phyloP scores from a whole-genome alignment of 2,329 filamentous ascomycete species.

The Xylaria sp. region DNA sequence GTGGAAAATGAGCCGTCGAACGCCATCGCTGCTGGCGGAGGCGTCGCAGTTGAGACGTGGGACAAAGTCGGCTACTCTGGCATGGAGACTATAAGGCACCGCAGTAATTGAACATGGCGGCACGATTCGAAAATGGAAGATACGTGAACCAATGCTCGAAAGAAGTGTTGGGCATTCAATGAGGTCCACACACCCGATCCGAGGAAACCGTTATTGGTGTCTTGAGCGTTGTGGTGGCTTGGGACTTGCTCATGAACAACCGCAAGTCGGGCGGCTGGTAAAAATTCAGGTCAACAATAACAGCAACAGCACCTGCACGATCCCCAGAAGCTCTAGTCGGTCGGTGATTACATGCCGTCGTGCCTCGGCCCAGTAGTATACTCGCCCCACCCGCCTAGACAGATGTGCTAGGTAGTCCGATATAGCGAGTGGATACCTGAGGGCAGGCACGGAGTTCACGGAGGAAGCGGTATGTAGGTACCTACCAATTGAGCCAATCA shows the following conservation, averaged over 20 bases:
- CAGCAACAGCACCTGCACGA: slow-evolving; percentile 13
- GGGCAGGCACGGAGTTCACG: background rate
- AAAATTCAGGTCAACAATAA: slow-evolving; percentile 33
- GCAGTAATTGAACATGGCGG: slow-evolving; percentile 22
- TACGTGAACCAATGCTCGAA: background rate
- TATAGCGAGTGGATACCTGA: background rate
- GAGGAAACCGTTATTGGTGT: slow-evolving; percentile 15
- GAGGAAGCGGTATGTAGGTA: background rate
- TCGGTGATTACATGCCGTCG: slow-evolving; percentile 31
- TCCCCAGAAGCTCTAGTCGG: slow-evolving; percentile 3
- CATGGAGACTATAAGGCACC: slow-evolving; percentile 21
- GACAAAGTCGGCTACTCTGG: slow-evolving; percentile 28
- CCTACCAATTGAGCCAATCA: background rate
- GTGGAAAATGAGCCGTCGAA: slow-evolving; percentile 56
- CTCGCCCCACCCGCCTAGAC: slow-evolving; percentile 30
- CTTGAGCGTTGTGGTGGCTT: slow-evolving; percentile 20
- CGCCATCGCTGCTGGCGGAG: slow-evolving; percentile 52
- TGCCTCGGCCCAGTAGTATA: slow-evolving; percentile 34
- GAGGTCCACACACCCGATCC: slow-evolving; percentile 13
- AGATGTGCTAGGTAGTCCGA: slow-evolving; percentile 11
- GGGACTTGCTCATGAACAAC: slow-evolving; percentile 29
- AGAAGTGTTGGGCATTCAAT: slow-evolving; percentile 1
- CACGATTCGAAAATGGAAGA: slow-evolving; percentile 3
- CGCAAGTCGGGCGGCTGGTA: slow-evolving; percentile 29
- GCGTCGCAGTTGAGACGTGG: slow-evolving; percentile 11